Evolutionary conservation across 2,329 filamentous ascomycete species (phyloP).

Genomic region (Stachybotrys elegans): DNA sequence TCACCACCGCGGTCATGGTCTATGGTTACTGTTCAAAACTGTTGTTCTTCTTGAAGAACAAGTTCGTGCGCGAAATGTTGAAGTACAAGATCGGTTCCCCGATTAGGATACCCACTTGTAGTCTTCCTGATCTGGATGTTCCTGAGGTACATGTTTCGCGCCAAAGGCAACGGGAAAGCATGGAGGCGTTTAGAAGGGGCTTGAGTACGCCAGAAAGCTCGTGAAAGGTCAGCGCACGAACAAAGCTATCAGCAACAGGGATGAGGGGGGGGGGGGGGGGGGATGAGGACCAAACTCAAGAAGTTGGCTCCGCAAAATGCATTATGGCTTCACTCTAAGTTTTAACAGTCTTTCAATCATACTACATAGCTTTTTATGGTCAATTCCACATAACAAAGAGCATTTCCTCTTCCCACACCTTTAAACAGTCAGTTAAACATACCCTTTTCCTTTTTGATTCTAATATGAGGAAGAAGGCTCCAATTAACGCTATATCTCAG

Average conservation of each 20-base stretch:
- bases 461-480: background rate
- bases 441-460: background rate
- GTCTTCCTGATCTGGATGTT: too few relatives aligned
- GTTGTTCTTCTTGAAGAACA: conserved; percentile 9
- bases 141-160: too few relatives aligned
- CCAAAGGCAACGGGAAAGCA: too few relatives aligned
- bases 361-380: background rate
- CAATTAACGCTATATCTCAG: background rate
- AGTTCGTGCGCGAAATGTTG: conserved; percentile 6
- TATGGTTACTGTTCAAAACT: conserved; percentile 9
- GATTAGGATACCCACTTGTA: too few relatives aligned
- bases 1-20: conserved; percentile 5
- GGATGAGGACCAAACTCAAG: background rate
- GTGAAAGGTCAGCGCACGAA: background rate
- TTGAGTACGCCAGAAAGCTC: background rate
- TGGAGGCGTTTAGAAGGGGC: too few relatives aligned
- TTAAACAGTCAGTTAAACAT: background rate
- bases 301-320: background rate
- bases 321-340: background rate
- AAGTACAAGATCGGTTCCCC: too few relatives aligned
- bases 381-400: background rate
- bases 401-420: background rate
- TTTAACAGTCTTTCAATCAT: background rate
- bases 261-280: background rate
- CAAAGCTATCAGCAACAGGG: background rate